Conservation (phyloP, 2,329 filamentous ascomycete species). For the Hawksworthiomyces lignivorus region DNA sequence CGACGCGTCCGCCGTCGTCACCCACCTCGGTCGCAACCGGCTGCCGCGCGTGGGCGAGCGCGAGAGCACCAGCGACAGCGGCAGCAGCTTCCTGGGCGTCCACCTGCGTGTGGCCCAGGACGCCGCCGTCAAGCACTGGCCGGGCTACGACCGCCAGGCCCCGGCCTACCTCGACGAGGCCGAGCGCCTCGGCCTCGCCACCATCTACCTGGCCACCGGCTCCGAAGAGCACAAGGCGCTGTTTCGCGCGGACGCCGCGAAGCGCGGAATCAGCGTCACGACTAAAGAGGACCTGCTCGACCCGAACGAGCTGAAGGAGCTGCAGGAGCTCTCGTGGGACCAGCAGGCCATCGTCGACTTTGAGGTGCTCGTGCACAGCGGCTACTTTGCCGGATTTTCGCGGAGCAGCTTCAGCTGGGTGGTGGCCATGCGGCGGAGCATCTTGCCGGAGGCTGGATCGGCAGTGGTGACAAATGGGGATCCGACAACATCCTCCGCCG, state of each 20-base stretch:
- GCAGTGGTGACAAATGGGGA: background rate
- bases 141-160: slow-evolving; percentile 29
- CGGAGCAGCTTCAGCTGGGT: slow-evolving; percentile 12
- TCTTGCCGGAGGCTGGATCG: slow-evolving; percentile 9
- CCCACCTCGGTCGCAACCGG: slow-evolving; percentile 2
- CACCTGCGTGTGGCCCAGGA: slow-evolving; percentile 30
- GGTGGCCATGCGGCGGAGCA: slow-evolving; percentile 8
- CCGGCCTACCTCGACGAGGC: slow-evolving; percentile 29
- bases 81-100: slow-evolving; percentile 27
- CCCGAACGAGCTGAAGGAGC: slow-evolving; percentile 19
- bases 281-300: slow-evolving; percentile 29
- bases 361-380: slow-evolving; percentile 12
- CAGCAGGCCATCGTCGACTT: slow-evolving; percentile 14
- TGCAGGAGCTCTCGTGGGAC: slow-evolving; percentile 25
- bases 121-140: slow-evolving; percentile 26
- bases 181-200: slow-evolving; percentile 16
- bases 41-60: background rate
- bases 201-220: slow-evolving; percentile 31
- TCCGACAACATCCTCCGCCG: background rate
- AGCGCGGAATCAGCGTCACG: slow-evolving; percentile 22
- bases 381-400: slow-evolving; percentile 9
- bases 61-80: slow-evolving; percentile 19
- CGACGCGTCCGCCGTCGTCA: slow-evolving; percentile 14
- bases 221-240: slow-evolving; percentile 22
- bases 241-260: slow-evolving; percentile 22